These are phyloP conservation scores for Hypoxylon sp. DNA, from an alignment of 2,329 filamentous ascomycete species.

Conservation along the genomic window DNA sequence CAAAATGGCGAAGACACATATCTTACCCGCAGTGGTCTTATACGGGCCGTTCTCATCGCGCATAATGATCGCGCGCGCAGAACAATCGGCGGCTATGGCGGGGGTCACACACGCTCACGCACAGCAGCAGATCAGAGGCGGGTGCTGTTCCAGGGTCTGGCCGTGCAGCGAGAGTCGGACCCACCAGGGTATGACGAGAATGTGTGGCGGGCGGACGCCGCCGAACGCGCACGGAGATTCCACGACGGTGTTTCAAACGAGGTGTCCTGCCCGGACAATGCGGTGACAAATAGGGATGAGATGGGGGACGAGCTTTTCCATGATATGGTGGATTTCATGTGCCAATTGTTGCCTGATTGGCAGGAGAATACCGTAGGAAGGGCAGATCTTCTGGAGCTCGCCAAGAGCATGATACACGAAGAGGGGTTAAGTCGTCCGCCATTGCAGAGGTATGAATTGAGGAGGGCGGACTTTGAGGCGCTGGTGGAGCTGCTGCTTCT, in stretches of 20 bases:
- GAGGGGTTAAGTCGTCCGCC: background rate
- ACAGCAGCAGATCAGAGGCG: background rate
- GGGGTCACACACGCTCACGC: background rate
- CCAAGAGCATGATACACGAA: background rate
- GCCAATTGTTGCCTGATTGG: background rate
- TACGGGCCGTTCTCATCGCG: background rate
- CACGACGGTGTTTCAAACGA: background rate
- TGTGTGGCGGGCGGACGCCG: background rate
- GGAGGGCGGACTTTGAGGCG: background rate
- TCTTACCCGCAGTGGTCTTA: background rate
- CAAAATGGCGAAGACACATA: background rate
- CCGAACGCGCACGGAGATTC: background rate
- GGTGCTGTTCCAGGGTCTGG: background rate
- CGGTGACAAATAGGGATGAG: background rate
- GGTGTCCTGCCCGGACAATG: background rate
- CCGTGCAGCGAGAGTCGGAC: background rate
- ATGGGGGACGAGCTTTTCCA: conserved; percentile 1
- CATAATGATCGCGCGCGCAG: background rate
- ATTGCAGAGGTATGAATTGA: background rate
- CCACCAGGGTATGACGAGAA: background rate
- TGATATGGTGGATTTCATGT: background rate
- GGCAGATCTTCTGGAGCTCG: background rate
- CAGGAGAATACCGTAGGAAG: background rate
- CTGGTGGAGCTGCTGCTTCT: background rate
- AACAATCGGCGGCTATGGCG: background rate